Evolutionary conservation across 805 yeast genomes (phyloP), one percentile per base, ranked within the genome.

Genomic region (Pichia scutulata): DNA sequence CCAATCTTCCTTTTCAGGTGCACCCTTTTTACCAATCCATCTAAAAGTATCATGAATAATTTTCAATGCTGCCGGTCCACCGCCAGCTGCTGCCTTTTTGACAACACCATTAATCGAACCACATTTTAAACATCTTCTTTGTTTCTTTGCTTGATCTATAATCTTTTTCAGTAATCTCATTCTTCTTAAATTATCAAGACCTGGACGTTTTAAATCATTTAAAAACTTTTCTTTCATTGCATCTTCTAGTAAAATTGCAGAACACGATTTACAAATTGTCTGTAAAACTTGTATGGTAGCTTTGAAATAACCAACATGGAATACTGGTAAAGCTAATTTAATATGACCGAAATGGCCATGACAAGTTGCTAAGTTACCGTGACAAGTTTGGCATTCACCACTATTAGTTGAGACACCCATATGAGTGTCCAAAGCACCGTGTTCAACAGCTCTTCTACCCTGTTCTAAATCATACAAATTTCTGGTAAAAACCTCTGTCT

Each of bases 271-370:
- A 73, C 99, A 93, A 54, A 93, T 82, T 48, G 87, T 80, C 67
- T 93, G 99, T 49, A 93, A 70, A 40, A 93, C 89, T 62, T 82
- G 85, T 56, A 93, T 86, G 22, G 89, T 86, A 41, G 90, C 83
- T 66, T 92, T 92, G 76, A 93, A 93, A 67, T 90, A 93, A 19
- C 99, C 99, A 44, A 93, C 93, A 63, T 93, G 99, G 71, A 92
- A 93, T 14, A 90, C 98, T 1, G 99, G 99, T 43, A 93, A 72
- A 0, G 98, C 96, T 47, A 93, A 75, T 60, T 88, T 80, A 55
- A 93, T 80, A 62, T 95, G 97, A 41, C 99, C 99, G 66, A 93
- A 93, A 70, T 93, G 99, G 52, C 99, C 99, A 70, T 92, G 97
- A 67, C 99, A 93, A 1, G 96, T 79, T 0, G 96, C 96, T 56